Base-by-base conservation (phyloP, 371 early-diverging fungal genomes). In the Blakeslea trispora region DNA sequence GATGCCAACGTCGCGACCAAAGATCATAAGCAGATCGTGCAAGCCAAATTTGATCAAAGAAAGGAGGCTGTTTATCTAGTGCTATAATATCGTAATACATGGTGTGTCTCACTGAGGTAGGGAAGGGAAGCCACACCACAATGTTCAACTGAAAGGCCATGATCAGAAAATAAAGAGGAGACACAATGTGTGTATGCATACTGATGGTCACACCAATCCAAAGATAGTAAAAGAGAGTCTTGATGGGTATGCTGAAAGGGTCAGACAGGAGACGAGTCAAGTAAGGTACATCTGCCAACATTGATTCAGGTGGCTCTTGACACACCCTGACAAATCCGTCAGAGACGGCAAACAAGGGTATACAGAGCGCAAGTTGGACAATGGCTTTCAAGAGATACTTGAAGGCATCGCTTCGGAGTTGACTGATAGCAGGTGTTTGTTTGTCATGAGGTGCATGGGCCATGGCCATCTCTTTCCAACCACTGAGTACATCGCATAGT, bases 1-100 rank as follows among this genome's bases (percentile, higher is more conserved):
- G 74, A 47, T 73, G 74, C 74, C 74, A 73, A 0, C 74, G 70
- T 8, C 46, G 43, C 2, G 63, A 61, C 74, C 74, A 73, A 3
- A 73, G 50, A 11, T 73, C 68, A 53, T 69, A 55, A 24, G 58
- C 47, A 14, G 64, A 64, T 11, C 63, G 52, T 1, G 70, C 46
- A 5, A 63, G 10, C 68, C 70, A 73, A 6, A 68, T 68, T 15
- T 49, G 47, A 42, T 66, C 52, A 60, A 73, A 73, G 1, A 73
- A 32, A 0, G 74, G 63, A 2, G 62, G 67, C 9, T 55, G 63
- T 10, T 50, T 47, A 3, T 67, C 59, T 41, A 73, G 65, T 3
- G 56, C 43, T 21, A 17, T 21, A 7, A 57, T 41, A 13, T 45
- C 34, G 6, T 63, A 45, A 31, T 59, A 41, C 7, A 50, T 8